A percentile compares a stretch with the other conserved stretches of the same genome.
Conservation (phyloP, 1,284 basidiomycete species). For the Irpex rosettiformis region DNA sequence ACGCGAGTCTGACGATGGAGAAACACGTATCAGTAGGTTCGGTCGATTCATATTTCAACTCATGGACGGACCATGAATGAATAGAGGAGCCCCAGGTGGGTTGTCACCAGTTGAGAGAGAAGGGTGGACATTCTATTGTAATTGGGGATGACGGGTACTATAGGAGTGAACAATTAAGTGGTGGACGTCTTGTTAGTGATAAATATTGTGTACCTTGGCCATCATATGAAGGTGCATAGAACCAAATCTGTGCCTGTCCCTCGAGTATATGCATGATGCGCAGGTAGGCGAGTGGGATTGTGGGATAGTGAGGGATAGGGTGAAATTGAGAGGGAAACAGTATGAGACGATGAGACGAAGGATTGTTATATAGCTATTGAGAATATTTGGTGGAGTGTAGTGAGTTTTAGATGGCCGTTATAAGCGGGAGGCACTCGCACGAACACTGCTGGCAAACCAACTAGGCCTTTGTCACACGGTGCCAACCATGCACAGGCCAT, state of each 20-base stretch:
- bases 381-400: too few relatives aligned
- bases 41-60: not conserved
- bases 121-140: not conserved
- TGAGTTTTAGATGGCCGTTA: too few relatives aligned
- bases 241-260: not conserved
- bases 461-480: too few relatives aligned
- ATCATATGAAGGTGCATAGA: not conserved
- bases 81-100: not conserved
- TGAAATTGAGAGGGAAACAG: too few relatives aligned
- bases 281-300: too few relatives aligned
- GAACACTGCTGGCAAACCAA: too few relatives aligned
- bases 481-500: not conserved
- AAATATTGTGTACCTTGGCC: not conserved
- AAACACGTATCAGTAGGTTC: not conserved
- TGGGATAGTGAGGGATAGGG: too few relatives aligned
- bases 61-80: not conserved
- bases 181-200: not conserved
- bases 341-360: too few relatives aligned
- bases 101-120: not conserved
- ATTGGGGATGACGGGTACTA: not conserved
- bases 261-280: not conserved
- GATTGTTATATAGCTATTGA: too few relatives aligned
- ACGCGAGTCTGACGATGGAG: too few relatives aligned
- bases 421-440: too few relatives aligned
- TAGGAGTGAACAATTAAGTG: not conserved